These are phyloP conservation scores for Pyronema omphalodes DNA, from an alignment of 495 filamentous ascomycete species.

Conservation along the genomic window DNA sequence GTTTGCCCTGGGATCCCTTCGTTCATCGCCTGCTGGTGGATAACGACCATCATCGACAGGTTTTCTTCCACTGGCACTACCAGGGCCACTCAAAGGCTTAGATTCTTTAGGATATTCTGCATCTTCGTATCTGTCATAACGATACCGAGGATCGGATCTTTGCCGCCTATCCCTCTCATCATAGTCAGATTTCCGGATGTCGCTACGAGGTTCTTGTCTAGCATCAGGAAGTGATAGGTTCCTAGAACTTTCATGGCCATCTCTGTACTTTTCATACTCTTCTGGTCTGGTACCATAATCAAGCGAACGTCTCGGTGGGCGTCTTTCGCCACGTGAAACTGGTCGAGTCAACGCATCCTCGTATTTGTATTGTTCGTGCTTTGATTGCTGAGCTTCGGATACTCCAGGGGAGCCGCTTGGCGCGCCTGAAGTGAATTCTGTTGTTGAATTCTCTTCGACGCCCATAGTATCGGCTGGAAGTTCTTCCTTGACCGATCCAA, in stretches of 20 bases:
- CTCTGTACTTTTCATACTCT: conserved; percentile 3
- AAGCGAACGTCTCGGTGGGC: neutral
- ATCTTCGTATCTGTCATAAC: conserved; percentile 19
- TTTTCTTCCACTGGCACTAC: neutral
- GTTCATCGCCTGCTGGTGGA: neutral
- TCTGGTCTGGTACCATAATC: conserved; percentile 1
- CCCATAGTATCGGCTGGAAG: neutral
- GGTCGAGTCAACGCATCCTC: neutral
- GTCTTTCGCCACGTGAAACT: neutral
- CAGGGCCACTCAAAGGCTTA: neutral
- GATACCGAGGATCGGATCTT: conserved; percentile 12
- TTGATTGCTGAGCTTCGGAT: conserved; percentile 3
- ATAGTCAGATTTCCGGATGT: conserved; percentile 10
- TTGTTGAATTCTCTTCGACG: neutral
- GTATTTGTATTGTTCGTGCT: conserved; percentile 3
- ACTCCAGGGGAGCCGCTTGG: neutral
- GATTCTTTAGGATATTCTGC: conserved; percentile 16
- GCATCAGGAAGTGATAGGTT: neutral
- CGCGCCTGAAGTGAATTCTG: neutral
- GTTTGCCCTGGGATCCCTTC: neutral
- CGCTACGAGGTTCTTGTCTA: neutral
- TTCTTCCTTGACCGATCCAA: conserved; percentile 17
- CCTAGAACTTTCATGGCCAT: neutral
- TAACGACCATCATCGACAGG: neutral
- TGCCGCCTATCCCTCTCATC: conserved; percentile 17